phyloP scores from a whole-genome alignment of 2,329 filamentous ascomycete species.

The Hymenoscyphus repandus region DNA sequence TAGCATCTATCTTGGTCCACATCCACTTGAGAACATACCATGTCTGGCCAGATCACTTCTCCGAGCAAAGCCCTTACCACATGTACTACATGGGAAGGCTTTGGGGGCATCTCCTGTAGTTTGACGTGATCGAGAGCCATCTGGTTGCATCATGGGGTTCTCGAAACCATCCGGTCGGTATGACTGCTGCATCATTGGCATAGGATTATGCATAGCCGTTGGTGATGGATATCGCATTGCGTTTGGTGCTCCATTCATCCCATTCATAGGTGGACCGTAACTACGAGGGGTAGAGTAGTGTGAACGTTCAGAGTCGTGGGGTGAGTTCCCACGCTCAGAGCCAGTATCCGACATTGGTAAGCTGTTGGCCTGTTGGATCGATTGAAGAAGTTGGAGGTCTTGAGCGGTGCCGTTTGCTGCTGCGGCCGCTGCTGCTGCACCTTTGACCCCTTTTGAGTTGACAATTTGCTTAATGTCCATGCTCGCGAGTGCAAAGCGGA shows the following conservation, averaged over 20 bases:
- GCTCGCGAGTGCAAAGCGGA: constrained; percentile 5
- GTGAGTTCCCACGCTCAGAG: constrained; percentile 31
- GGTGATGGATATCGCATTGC: constrained; percentile 33
- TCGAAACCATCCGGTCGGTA: constrained; percentile 29
- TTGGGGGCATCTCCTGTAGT: constrained; percentile 41
- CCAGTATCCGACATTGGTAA: constrained; percentile 31
- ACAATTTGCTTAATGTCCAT: constrained; percentile 36
- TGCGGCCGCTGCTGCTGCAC: constrained; percentile 24
- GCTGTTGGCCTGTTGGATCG: constrained; percentile 30
- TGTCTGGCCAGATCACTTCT: constrained; percentile 92
- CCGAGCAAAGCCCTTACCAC: constrained; percentile 85
- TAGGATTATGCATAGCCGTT: constrained; percentile 30
- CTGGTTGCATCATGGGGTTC: constrained; percentile 29
- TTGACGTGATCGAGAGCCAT: constrained; percentile 18
- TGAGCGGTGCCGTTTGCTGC: constrained; percentile 23
- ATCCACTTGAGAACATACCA: constrained; percentile 53
- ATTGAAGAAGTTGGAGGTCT: constrained; percentile 31
- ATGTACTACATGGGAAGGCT: constrained; percentile 84
- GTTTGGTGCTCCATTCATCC: constrained; percentile 27
- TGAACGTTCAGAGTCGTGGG: constrained; percentile 33
- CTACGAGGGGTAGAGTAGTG: constrained; percentile 28
- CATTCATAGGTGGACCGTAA: constrained; percentile 25
- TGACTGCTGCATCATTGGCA: constrained; percentile 32
- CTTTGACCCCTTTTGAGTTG: constrained; percentile 31
- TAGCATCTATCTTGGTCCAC: constrained; percentile 6